These are phyloP conservation scores for Plasmodium yoelii DNA, from an alignment of 169 alveolate species.

Conservation along the genomic window DNA sequence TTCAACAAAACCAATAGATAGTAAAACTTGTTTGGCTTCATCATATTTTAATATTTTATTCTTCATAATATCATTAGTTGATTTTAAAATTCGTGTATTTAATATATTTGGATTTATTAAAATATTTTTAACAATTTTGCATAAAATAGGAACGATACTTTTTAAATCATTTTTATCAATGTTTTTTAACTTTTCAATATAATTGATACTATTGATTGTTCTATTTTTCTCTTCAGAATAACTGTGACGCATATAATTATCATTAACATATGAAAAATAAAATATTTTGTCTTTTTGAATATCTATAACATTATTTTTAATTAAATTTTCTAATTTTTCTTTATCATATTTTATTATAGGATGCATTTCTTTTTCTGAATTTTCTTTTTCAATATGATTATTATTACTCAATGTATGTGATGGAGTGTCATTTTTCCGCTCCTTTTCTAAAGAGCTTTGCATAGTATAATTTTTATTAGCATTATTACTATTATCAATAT, in stretches of 20 bases:
- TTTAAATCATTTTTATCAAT: constrained; percentile 31
- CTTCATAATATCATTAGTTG: constrained; percentile 69
- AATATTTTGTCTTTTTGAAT: constrained; percentile 50
- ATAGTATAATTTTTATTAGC: not conserved
- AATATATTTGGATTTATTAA: constrained; percentile 62
- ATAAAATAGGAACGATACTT: constrained; percentile 36
- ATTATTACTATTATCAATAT: not conserved
- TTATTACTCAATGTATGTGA: not conserved
- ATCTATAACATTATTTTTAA: constrained; percentile 11
- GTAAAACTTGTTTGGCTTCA: constrained; percentile 26
- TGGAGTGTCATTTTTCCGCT: not conserved
- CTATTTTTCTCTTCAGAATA: constrained; percentile 50
- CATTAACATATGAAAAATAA: constrained; percentile 43
- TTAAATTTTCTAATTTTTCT: constrained; percentile 40
- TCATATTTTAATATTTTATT: constrained; percentile 48
- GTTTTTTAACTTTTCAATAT: constrained; percentile 35
- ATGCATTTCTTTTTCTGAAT: not conserved
- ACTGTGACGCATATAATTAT: not conserved
- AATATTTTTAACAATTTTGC: constrained; percentile 69
- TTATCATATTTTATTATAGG: constrained; percentile 52
- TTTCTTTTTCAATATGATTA: not conserved
- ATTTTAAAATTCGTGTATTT: constrained; percentile 66
- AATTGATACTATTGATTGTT: constrained; percentile 44
- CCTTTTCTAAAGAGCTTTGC: not conserved
- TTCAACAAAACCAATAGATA: constrained; percentile 48